A percentile compares a stretch with the other conserved stretches of the same genome.
Conservation (phyloP, 441 rosid species). For the Omphalea diandra region DNA sequence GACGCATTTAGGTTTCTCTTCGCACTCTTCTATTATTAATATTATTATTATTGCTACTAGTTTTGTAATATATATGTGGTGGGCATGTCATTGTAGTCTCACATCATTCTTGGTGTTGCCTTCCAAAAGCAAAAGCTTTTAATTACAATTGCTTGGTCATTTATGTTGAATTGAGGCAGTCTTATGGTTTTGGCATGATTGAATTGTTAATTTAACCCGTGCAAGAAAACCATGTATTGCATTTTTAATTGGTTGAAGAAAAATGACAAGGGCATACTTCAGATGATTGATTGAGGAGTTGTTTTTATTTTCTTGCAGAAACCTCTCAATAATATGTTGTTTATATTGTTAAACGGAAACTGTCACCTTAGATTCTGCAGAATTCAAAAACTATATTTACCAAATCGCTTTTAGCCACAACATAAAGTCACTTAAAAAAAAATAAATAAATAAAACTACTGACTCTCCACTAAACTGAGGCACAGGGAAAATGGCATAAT, state of each 20-base stretch:
- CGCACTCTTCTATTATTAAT: constrained; percentile 10
- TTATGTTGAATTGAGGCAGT: not conserved
- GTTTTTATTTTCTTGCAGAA: too few species aligned
- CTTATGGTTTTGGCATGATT: not conserved
- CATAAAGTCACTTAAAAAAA: constrained; percentile 16
- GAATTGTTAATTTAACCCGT: not conserved
- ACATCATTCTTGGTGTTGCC: constrained; percentile 20
- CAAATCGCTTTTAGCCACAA: constrained; percentile 2
- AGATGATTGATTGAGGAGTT: not conserved
- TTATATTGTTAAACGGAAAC: not conserved
- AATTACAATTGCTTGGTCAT: not conserved
- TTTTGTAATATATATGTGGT: too few species aligned
- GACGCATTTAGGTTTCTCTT: not conserved
- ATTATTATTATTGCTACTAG: too few species aligned
- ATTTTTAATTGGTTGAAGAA: not conserved
- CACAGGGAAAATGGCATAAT: too few species aligned
- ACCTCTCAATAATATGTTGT: not conserved
- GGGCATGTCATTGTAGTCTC: constrained; percentile 23
- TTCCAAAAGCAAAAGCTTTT: constrained; percentile 12
- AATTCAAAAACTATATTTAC: not conserved
- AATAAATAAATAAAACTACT: not conserved
- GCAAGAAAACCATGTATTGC: not conserved
- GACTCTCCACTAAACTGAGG: not conserved
- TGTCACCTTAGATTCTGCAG: not conserved
- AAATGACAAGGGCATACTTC: not conserved